A percentile compares a stretch with the other conserved stretches of the same genome.
Conservation (phyloP, 345 rosid species). For the Salix caprea region DNA sequence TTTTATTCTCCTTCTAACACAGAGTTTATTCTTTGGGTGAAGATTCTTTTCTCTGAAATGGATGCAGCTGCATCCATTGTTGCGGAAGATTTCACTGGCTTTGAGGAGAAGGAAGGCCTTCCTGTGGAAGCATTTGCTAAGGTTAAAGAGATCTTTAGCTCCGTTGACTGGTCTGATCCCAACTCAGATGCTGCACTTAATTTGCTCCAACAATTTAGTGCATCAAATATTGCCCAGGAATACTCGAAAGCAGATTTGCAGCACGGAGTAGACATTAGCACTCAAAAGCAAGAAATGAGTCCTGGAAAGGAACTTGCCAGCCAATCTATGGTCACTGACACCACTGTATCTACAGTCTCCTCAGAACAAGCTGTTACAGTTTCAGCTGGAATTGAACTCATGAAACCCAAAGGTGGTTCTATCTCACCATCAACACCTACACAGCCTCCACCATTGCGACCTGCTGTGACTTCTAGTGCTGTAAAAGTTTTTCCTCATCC, state of each 20-base stretch:
- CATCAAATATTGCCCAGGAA: conserved; percentile 49
- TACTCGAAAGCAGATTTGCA: conserved; percentile 31
- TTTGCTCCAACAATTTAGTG: conserved; percentile 70
- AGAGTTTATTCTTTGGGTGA: conserved; percentile 30
- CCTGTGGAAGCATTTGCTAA: conserved; percentile 85
- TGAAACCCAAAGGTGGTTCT: conserved; percentile 20
- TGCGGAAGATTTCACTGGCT: conserved; percentile 49
- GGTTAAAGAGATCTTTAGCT: conserved; percentile 85
- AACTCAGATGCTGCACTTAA: conserved; percentile 63
- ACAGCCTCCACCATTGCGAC: conserved; percentile 24
- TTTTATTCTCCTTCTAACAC: conserved; percentile 19
- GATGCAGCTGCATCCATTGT: conserved; percentile 72
- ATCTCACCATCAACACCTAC: conserved; percentile 33
- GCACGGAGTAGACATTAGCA: conserved; percentile 26
- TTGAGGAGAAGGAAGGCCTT: conserved; percentile 85
- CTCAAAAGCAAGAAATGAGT: conserved; percentile 35
- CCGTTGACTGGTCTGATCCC: conserved; percentile 73
- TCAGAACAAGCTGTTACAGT: conserved; percentile 10
- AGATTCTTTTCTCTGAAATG: conserved; percentile 96
- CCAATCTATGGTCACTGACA: conserved; percentile 17
- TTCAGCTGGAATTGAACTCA: conserved; percentile 16
- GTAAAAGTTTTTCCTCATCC: conserved; percentile 17
- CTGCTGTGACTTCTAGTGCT: conserved; percentile 11
- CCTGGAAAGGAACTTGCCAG: conserved; percentile 26
- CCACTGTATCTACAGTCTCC: conserved; percentile 13